Percentiles rank a stretch among this genome's conserved stretches.
phyloP scores from a whole-genome alignment of 352 stramenopile genomes.

The Phytophthora crassamura region DNA sequence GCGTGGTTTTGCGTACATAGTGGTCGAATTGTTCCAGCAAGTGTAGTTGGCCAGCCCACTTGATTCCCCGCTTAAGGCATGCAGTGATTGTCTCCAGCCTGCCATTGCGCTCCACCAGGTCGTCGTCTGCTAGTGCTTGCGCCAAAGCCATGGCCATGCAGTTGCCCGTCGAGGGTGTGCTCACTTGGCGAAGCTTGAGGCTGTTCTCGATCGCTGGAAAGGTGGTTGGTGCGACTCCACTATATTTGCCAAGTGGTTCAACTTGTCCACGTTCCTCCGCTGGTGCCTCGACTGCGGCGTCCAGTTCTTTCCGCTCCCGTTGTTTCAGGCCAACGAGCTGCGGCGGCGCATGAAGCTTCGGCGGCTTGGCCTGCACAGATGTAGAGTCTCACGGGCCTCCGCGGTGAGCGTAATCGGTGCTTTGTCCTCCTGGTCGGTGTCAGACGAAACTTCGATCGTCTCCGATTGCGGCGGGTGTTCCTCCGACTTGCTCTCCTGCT shows the following conservation, averaged over 20 bases:
- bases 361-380: not conserved
- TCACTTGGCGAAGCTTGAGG: too few species aligned
- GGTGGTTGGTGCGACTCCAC: too few species aligned
- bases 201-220: too few species aligned
- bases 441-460: too few species aligned
- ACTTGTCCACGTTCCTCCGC: not conserved
- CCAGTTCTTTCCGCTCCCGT: not conserved
- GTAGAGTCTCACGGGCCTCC: not conserved
- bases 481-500: too few species aligned
- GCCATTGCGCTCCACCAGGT: not conserved
- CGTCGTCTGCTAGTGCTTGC: constrained; percentile 1
- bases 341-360: not conserved
- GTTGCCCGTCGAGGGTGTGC: not conserved
- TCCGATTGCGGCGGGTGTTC: too few species aligned
- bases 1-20: not conserved
- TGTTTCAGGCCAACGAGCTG: constrained; percentile 1
- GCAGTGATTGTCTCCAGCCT: not conserved
- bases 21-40: constrained; percentile 8
- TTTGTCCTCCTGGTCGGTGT: too few species aligned
- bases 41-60: not conserved
- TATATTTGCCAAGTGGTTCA: not conserved
- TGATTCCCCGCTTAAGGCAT: not conserved
- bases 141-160: constrained; percentile 17
- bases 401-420: not conserved
- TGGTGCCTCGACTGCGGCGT: too few species aligned